phyloP scores from a whole-genome alignment of 2,329 filamentous ascomycete genomes.

The Erysiphe neolycopersici region DNA sequence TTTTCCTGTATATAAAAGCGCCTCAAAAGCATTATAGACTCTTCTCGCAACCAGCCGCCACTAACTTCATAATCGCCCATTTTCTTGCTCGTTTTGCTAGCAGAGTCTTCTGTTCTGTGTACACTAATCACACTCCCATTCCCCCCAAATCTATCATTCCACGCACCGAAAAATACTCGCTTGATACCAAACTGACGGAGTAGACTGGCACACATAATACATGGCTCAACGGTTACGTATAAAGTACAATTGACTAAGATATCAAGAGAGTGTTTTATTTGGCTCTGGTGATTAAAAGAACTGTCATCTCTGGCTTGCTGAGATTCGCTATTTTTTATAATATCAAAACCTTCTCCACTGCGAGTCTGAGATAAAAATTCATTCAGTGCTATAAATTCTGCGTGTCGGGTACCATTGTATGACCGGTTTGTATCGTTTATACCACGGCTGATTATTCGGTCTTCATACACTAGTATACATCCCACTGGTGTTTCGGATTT shows the following conservation, averaged over 20 bases:
- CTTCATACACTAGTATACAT: constrained; percentile 67
- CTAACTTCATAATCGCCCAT: constrained; percentile 33
- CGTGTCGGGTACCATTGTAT: constrained; percentile 76
- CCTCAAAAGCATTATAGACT: constrained; percentile 74
- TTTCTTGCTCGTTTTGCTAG: constrained; percentile 15
- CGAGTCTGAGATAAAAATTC: constrained; percentile 22
- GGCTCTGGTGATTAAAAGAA: too few species aligned
- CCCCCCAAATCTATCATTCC: constrained; percentile 91
- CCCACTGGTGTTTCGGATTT: constrained; percentile 90
- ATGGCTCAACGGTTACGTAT: constrained; percentile 95
- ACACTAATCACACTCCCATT: constrained; percentile 82
- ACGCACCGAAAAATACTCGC: constrained; percentile 80
- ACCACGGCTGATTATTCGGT: constrained; percentile 56
- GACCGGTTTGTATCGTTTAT: constrained; percentile 96
- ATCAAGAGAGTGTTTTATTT: constrained; percentile 16
- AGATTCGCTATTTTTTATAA: constrained; percentile 21
- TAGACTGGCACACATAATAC: constrained; percentile 93
- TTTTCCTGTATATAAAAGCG: constrained; percentile 98
- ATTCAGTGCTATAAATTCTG: constrained; percentile 72
- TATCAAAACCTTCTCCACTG: not conserved
- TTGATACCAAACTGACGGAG: constrained; percentile 69
- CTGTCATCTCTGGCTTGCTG: not conserved
- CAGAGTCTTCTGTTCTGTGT: constrained; percentile 20
- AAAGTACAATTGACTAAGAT: constrained; percentile 49
- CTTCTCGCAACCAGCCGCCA: constrained; percentile 69